Conservation (phyloP, 495 filamentous ascomycete genomes). For the Daldinia caldariorum region DNA sequence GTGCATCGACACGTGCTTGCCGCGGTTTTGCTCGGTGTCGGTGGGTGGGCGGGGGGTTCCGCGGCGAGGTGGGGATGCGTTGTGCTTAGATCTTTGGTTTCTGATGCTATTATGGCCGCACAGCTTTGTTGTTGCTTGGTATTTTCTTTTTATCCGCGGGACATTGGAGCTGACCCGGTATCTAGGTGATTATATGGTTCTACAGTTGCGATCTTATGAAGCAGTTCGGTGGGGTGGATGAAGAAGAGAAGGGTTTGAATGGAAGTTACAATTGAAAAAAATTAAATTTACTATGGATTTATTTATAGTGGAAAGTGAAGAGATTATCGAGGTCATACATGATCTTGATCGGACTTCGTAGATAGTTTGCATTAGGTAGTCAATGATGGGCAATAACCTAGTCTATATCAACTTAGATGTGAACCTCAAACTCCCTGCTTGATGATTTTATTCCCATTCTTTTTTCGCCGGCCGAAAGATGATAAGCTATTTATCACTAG, state of each 20-base stretch:
- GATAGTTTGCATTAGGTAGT: slow-evolving; percentile 25
- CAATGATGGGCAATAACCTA: slow-evolving; percentile 24
- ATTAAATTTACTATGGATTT: slow-evolving; percentile 22
- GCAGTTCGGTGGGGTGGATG: background rate
- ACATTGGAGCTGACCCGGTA: background rate
- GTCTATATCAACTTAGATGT: slow-evolving; percentile 27
- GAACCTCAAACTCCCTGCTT: slow-evolving; percentile 35
- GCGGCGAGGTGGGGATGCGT: slow-evolving; percentile 53
- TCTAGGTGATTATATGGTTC: background rate
- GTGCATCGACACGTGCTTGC: slow-evolving; percentile 63
- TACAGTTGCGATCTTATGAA: background rate
- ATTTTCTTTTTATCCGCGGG: background rate
- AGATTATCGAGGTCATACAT: background rate
- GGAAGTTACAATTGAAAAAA: background rate
- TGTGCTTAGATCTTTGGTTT: slow-evolving; percentile 62
- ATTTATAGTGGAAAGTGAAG: background rate
- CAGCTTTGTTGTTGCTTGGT: slow-evolving; percentile 16
- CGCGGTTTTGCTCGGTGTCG: slow-evolving; percentile 43
- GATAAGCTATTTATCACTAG: slow-evolving; percentile 27
- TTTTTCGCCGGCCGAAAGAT: slow-evolving; percentile 28
- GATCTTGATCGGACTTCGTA: background rate
- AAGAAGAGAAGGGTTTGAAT: background rate
- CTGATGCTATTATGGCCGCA: slow-evolving; percentile 46
- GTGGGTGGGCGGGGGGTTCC: slow-evolving; percentile 38
- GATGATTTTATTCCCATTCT: slow-evolving; percentile 7